Evolutionary conservation across 2,329 filamentous ascomycete species (phyloP), one percentile per base, ranked within the genome.

Genomic region (Penicillium glabrum): DNA sequence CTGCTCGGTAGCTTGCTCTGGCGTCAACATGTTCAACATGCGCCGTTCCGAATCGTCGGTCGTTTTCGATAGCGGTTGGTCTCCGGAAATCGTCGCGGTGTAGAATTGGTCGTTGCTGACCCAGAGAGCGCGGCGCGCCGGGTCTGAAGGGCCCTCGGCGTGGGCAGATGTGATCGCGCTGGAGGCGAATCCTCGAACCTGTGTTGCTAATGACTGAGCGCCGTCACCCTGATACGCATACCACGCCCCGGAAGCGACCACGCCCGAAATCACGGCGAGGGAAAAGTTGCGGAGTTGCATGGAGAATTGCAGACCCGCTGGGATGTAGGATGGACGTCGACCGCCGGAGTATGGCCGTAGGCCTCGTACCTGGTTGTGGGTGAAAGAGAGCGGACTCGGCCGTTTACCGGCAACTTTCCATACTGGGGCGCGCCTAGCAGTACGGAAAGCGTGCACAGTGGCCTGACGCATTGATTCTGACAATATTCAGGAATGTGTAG

Each of bases 21-120:
- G 90, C 11, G 90, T 96, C 75, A 99, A 81, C 93, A 99, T 99
- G 80, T 97, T 93, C 58, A 99, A 81, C 33, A 97, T 89, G 70
- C 89, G 91, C 62, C 89, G 86, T 29, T 92, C 91, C 72, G 89
- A 89, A 71, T 91, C 89, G 76, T 93, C 89, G 3, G 89, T 91
- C 67, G 90, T 85, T 78, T 99, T 99, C 46, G 89, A 90, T 58
- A 99, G 86, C 21, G 93, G 92, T 7, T 87, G 89, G 68, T 96
- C 90, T 57, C 90, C 91, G 19, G 91, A 86, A 61, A 97, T 88
- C 9, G 90, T 90, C 24, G 90, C 90, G 11, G 93, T 95, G 70
- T 93, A 93, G 49, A 99, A 85, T 73, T 96, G 88, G 71, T 96
- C 91, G 69, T 93, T 89, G 59, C 93, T 91, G 51, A 99, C 90